These are phyloP conservation scores for Nematocida parisii DNA, from an alignment of 371 early-diverging fungal genomes.

Conservation along the genomic window DNA sequence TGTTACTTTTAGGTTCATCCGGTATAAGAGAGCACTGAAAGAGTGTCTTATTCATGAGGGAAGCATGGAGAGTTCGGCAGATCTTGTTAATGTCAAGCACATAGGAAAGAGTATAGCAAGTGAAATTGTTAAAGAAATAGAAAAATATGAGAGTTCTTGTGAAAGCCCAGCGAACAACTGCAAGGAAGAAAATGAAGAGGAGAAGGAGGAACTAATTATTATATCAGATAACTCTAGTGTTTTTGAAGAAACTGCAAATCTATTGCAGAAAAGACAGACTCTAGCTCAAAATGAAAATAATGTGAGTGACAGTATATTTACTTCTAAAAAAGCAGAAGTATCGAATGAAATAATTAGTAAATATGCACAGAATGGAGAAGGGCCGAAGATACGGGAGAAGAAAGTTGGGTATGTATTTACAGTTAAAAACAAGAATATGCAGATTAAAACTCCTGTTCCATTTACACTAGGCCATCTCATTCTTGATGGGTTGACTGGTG, in stretches of 20 bases:
- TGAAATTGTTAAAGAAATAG: constrained; percentile 2
- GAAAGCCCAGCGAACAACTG: not conserved
- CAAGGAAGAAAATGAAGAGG: not conserved
- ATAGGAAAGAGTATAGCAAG: constrained; percentile 9
- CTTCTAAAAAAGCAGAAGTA: not conserved
- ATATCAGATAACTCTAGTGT: not conserved
- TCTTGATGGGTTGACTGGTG: not conserved
- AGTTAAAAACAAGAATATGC: not conserved
- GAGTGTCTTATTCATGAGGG: constrained; percentile 27
- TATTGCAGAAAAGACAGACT: not conserved
- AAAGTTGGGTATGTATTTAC: constrained; percentile 8
- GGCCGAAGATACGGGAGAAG: not conserved
- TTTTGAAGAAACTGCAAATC: not conserved
- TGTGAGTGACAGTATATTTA: not conserved
- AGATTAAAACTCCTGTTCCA: constrained; percentile 16
- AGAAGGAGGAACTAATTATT: not conserved
- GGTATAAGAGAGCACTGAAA: constrained; percentile 38
- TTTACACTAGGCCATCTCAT: constrained; percentile 31
- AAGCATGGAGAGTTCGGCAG: not conserved
- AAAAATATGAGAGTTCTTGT: not conserved
- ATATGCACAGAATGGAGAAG: constrained; percentile 2
- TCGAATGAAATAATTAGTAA: not conserved
- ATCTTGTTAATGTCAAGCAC: constrained; percentile 6
- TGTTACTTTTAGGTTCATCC: constrained; percentile 1
- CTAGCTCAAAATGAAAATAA: not conserved